These are phyloP conservation scores for Isatis lusitanica DNA, from an alignment of 441 rosid species.

Conservation along the genomic window DNA sequence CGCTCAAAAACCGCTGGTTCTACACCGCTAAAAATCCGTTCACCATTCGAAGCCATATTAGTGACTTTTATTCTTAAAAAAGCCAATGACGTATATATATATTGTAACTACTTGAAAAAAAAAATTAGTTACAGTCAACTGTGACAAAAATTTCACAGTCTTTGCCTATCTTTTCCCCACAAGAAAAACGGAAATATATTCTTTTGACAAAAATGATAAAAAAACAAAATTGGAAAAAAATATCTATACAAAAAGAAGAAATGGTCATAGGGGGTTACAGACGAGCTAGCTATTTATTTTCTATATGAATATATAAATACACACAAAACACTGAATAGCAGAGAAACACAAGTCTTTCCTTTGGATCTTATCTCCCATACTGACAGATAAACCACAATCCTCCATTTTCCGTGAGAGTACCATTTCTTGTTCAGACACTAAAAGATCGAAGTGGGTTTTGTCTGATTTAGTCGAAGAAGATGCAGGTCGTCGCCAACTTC, in stretches of 20 bases:
- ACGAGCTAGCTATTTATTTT: neutral
- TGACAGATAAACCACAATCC: neutral
- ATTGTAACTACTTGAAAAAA: no score
- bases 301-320: conserved; percentile 6
- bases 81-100: neutral
- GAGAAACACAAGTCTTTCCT: neutral
- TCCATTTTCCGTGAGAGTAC: neutral
- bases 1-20: no score
- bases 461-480: conserved; percentile 18
- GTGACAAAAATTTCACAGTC: conserved; percentile 5
- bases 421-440: conserved; percentile 11
- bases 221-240: neutral
- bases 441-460: neutral
- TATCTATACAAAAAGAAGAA: neutral
- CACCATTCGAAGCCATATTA: no score
- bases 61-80: no score
- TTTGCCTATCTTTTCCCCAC: conserved; percentile 11
- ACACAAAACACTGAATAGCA: conserved; percentile 18
- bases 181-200: conserved; percentile 12
- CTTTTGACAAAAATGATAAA: neutral
- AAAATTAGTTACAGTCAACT: neutral
- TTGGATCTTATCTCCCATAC: neutral
- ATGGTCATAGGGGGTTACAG: neutral
- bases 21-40: no score
- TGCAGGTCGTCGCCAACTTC: conserved; percentile 30